Evolutionary conservation across 1,139 yeast species (phyloP), one percentile per base, ranked within the genome.

Genomic region (Geotrichum klebahnii): DNA sequence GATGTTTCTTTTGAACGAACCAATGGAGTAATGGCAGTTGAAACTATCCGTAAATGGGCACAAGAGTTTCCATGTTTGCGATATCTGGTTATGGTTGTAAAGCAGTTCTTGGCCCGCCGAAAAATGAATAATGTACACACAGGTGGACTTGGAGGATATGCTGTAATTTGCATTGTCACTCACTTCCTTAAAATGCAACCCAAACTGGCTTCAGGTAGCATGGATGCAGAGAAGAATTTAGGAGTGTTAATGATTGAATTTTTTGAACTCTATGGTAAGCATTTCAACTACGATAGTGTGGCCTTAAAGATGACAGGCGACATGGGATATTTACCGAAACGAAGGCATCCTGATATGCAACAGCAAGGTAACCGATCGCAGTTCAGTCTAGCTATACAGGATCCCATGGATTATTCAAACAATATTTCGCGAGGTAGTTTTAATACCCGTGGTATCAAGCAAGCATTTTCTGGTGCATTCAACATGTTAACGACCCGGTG

Each of bases 61-160:
- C 67, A 72, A 3, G 72, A 76, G 6, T 82, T 87, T 1, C 92
- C 95, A 0, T 96, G 96, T 0, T 69, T 92, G 50, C 72, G 97
- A 55, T 96, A 90, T 62, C 69, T 94, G 53, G 96, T 87, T 0
- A 73, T 92, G 50, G 81, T 89, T 2, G 78, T 92, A 14, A 92
- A 94, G 65, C 97, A 89, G 62, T 92, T 90, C 61, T 73, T 94
- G 51, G 75, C 90, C 37, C 81, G 89, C 2, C 74, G 97, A 59
- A 80, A 78, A 56, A 71, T 92, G 54, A 90, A 92, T 62, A 86
- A 88, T 60, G 98, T 92, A n/a, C 95, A 86, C 62, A 83, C 84
- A 20, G 99, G 99, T 52, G 98, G 98, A 0, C 72, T 94, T 17
- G 98, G 99, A 28, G 98, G 98, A 0, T 92, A 85, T 64, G 82